phyloP scores from a whole-genome alignment of 495 filamentous ascomycete genomes.

The Penicillium subrubescens region DNA sequence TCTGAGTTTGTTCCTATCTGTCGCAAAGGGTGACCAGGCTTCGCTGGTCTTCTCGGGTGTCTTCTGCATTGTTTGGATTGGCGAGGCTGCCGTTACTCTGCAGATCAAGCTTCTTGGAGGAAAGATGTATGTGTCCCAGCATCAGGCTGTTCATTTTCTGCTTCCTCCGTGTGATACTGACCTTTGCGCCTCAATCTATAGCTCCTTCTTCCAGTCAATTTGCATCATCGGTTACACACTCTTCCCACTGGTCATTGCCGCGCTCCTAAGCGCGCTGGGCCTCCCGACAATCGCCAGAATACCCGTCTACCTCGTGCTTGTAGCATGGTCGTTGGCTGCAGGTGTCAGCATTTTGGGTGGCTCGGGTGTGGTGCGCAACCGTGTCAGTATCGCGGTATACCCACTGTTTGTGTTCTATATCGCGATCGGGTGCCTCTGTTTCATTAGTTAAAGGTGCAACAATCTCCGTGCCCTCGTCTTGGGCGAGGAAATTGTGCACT shows the following conservation, averaged over 20 bases:
- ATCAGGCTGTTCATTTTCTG: neutral
- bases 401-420: conserved; percentile 96
- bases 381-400: conserved; percentile 93
- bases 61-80: conserved; percentile 95
- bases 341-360: conserved; percentile 95
- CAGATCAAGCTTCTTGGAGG: conserved; percentile 98
- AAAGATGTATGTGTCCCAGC: conserved; percentile 75
- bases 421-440: conserved; percentile 89
- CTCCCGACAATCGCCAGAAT: conserved; percentile 78
- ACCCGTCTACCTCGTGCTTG: conserved; percentile 84
- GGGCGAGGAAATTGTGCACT: neutral
- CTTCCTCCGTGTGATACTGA: conserved; percentile 22
- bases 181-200: conserved; percentile 35
- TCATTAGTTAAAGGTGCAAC: conserved; percentile 70
- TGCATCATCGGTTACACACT: conserved; percentile 99
- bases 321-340: conserved; percentile 90
- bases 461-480: neutral
- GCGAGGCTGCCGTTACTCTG: conserved; percentile 94
- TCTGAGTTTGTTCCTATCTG: conserved; percentile 81
- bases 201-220: conserved; percentile 95
- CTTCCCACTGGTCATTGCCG: conserved; percentile 95
- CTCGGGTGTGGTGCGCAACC: conserved; percentile 90
- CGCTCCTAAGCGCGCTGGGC: conserved; percentile 79
- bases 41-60: conserved; percentile 91
- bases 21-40: conserved; percentile 75